Conservation (phyloP, 2,329 filamentous ascomycete species). For the Endoconidiophora laricicola region DNA sequence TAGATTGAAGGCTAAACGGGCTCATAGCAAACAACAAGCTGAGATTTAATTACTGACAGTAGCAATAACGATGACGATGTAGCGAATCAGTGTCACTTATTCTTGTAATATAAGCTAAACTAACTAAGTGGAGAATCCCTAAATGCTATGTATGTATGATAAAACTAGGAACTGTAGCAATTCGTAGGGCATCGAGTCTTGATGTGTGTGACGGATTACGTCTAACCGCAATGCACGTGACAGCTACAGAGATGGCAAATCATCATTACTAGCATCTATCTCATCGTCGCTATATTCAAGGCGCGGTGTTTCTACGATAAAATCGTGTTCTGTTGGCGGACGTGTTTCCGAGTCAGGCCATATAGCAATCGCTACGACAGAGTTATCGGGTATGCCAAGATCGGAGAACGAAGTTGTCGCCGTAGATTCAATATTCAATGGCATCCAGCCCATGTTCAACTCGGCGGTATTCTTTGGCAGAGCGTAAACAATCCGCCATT, state of each 20-base stretch:
- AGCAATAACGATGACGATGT: not conserved
- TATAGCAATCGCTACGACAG: conserved; percentile 30
- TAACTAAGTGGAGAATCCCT: not conserved
- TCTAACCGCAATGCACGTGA: not conserved
- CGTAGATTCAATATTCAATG: conserved; percentile 22
- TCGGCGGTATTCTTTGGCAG: conserved; percentile 29
- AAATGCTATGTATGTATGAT: not conserved
- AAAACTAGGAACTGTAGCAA: not conserved
- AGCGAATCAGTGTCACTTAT: not conserved
- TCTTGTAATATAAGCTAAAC: not conserved
- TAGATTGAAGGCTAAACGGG: too few relatives aligned
- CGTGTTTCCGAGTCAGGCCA: conserved; percentile 24
- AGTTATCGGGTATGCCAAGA: conserved; percentile 30
- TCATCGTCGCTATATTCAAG: conserved; percentile 25
- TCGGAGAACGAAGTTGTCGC: conserved; percentile 26
- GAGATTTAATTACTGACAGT: not conserved
- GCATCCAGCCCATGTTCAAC: conserved; percentile 32
- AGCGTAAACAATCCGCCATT: conserved; percentile 30
- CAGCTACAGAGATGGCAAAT: not conserved
- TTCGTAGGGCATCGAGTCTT: not conserved
- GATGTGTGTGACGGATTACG: not conserved
- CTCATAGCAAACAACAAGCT: not conserved
- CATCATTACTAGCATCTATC: conserved; percentile 6
- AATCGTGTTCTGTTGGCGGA: conserved; percentile 24
- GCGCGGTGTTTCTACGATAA: conserved; percentile 30